phyloP scores from a whole-genome alignment of 805 yeast genomes.

The Myxozyma mucilagina region DNA sequence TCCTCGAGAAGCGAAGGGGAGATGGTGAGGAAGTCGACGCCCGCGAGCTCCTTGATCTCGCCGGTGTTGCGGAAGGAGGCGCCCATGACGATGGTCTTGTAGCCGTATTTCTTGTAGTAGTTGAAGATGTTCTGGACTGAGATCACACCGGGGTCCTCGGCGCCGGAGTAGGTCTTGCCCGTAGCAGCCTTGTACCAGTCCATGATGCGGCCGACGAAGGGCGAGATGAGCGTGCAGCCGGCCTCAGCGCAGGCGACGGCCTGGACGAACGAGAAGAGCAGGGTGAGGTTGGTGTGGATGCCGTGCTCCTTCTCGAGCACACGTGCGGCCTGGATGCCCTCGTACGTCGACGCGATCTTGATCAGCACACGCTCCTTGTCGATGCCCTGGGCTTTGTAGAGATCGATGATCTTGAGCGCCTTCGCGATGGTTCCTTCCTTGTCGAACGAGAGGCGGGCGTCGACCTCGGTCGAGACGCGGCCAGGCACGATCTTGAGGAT shows the following conservation, averaged over 20 bases:
- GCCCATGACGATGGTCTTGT: slow-evolving; percentile 99
- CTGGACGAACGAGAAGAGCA: slow-evolving; percentile 91
- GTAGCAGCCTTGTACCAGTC: slow-evolving; percentile 97
- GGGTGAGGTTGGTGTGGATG: slow-evolving; percentile 91
- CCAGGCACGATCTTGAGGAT: slow-evolving; percentile 96
- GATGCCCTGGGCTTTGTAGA: slow-evolving; percentile 84
- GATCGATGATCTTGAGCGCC: slow-evolving; percentile 85
- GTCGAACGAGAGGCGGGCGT: slow-evolving; percentile 96
- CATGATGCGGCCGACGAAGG: slow-evolving; percentile 97
- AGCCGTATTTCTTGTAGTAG: slow-evolving; percentile 96
- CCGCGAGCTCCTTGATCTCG: slow-evolving; percentile 95
- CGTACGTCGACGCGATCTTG: slow-evolving; percentile 98
- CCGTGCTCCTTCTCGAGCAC: slow-evolving; percentile 89
- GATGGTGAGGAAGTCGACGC: slow-evolving; percentile 94
- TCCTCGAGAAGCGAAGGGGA: slow-evolving; percentile 90
- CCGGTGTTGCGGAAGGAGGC: slow-evolving; percentile 98
- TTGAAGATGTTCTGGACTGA: slow-evolving; percentile 88
- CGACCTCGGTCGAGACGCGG: slow-evolving; percentile 98
- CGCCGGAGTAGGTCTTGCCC: slow-evolving; percentile 79
- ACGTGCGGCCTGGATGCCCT: slow-evolving; percentile 98
- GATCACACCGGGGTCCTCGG: slow-evolving; percentile 91
- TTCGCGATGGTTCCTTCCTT: slow-evolving; percentile 90
- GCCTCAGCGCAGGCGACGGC: slow-evolving; percentile 99
- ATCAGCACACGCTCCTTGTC: slow-evolving; percentile 86
- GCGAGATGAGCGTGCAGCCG: slow-evolving; percentile 90